Evolutionary conservation across 345 rosid genomes (phyloP).

Genomic region (Melaleuca alternifolia): DNA sequence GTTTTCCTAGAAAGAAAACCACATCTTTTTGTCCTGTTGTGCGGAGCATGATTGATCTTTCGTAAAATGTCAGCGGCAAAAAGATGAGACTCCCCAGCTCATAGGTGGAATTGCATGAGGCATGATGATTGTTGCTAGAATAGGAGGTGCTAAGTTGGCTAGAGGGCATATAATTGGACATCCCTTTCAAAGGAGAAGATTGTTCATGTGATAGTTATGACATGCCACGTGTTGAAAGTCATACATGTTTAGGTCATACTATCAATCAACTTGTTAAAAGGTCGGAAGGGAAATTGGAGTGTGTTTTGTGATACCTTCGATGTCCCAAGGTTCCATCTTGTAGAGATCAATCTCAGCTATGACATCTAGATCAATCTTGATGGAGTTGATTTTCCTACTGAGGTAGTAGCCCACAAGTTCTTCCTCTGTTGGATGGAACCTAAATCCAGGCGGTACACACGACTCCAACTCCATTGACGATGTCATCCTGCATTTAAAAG

Average conservation of each 20-base stretch:
- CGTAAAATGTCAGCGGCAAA: background rate
- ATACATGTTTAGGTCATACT: background rate
- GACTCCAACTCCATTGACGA: constrained; percentile 37
- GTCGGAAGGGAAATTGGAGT: background rate
- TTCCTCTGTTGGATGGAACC: constrained; percentile 97
- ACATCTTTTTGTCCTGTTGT: background rate
- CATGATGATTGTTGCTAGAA: background rate
- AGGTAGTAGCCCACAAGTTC: constrained; percentile 96
- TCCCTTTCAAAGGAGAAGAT: background rate
- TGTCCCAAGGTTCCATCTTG: constrained; percentile 99
- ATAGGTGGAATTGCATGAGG: background rate
- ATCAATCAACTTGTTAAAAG: background rate
- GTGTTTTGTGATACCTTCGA: constrained; percentile 37
- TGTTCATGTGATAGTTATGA: background rate
- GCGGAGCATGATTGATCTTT: background rate
- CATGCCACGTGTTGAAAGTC: background rate
- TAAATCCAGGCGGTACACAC: constrained; percentile 82
- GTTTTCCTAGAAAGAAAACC: background rate
- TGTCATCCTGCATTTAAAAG: background rate
- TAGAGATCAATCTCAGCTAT: constrained; percentile 85
- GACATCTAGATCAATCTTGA: constrained; percentile 74
- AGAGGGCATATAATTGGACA: background rate
- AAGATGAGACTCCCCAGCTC: background rate
- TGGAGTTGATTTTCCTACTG: constrained; percentile 56
- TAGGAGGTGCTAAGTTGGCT: background rate